phyloP scores from a whole-genome alignment of 2,329 filamentous ascomycete genomes.

The Chaetomiaceae sp. region DNA sequence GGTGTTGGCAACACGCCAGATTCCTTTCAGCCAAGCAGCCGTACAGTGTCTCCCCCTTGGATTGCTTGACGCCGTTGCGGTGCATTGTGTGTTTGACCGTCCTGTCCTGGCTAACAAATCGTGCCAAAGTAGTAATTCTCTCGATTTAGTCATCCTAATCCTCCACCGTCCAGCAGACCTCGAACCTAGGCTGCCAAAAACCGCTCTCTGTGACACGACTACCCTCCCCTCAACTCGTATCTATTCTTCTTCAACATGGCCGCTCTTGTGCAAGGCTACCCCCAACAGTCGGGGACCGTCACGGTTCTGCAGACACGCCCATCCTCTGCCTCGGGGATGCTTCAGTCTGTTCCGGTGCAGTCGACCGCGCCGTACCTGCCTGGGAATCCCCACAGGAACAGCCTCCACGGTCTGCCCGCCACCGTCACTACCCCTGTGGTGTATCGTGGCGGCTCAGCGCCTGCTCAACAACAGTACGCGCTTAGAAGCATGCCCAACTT shows the following conservation, averaged over 20 bases:
- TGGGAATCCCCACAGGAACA: slow-evolving; percentile 43
- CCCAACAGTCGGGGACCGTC: slow-evolving; percentile 67
- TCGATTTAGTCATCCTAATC: not conserved
- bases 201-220: slow-evolving; percentile 3
- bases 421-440: slow-evolving; percentile 38
- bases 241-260: slow-evolving; percentile 56
- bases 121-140: not conserved
- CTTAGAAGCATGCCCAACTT: slow-evolving; percentile 68
- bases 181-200: not conserved
- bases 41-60: not conserved
- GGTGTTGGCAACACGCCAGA: too few relatives aligned
- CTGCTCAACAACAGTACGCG: slow-evolving; percentile 72
- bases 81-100: not conserved
- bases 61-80: not conserved
- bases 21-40: not conserved
- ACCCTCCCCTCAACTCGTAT: too few relatives aligned
- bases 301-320: slow-evolving; percentile 73
- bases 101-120: not conserved
- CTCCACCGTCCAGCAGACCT: not conserved
- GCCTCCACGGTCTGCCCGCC: slow-evolving; percentile 46
- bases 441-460: slow-evolving; percentile 53
- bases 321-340: slow-evolving; percentile 57
- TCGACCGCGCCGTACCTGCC: slow-evolving; percentile 51
- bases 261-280: slow-evolving; percentile 76
- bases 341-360: slow-evolving; percentile 48